Base-by-base conservation (phyloP, 169 alveolate genomes). In the Theileria equi region DNA sequence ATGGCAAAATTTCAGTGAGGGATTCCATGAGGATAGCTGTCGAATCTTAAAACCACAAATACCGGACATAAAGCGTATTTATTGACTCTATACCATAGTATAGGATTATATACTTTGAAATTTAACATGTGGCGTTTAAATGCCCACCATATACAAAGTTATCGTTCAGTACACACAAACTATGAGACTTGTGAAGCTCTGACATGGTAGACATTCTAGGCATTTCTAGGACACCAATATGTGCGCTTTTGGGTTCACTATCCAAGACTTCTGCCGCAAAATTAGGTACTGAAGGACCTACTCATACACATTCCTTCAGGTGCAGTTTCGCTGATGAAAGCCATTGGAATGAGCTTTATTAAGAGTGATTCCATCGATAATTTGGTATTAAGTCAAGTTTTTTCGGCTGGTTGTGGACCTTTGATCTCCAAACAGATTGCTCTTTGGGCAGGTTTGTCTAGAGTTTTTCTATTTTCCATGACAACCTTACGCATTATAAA, bases 381-480 rank as follows among this genome's bases (percentile, higher is more conserved):
- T 16, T 35, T 82, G 23, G 58, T 82, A 34, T 57, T 82, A 53
- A 80, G 88, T 5, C 90, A 82, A 50, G 82, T 82, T 1, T 64
- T 77, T 53, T 36, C 87, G 8, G 32, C 59, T 21, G 90, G 90
- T 8, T 48, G 66, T 26, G 90, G 90, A 11, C 84, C 90, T 5
- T 40, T 81, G 17, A 86, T 84, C 4, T 59, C 80, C 29, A 82
- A 71, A 28, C 80, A 79, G 25, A 66, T 82, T 8, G 35, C 70
- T 31, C 44, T 43, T 34, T 23, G 63, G 5, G 36, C 81, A 16
- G 84, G 84, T 74, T 4, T n/a, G n/a, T n/a, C n/a, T n/a, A n/a
- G n/a, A n/a, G n/a, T n/a, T 34, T 45, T 10, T 32, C 1, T 3
- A 17, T n/a, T 3, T 38, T 3, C 8, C 23, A 21, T 17, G 40